Conservation (phyloP, 345 rosid genomes). For the Psidium guajava region DNA sequence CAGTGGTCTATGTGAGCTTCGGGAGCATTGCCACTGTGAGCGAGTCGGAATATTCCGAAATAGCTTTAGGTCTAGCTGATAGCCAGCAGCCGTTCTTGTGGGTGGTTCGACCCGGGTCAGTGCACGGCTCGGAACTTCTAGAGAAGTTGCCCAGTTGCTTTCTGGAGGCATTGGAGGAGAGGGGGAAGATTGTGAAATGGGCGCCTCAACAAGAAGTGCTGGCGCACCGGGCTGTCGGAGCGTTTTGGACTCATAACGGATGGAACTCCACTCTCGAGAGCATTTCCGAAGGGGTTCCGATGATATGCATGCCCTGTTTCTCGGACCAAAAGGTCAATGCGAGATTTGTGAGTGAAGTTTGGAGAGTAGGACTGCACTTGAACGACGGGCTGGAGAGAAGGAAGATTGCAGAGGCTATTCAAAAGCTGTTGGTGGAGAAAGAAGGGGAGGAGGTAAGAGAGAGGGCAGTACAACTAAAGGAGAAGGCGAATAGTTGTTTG, state of each 20-base stretch:
- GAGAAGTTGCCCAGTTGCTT: not conserved
- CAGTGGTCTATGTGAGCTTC: conserved; percentile 51
- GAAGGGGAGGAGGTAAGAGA: conserved; percentile 29
- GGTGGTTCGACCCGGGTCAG: conserved; percentile 43
- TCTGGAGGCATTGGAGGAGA: conserved; percentile 14
- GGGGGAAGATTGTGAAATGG: conserved; percentile 55
- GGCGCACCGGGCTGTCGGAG: conserved; percentile 41
- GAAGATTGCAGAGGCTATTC: conserved; percentile 26
- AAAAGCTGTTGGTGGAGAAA: conserved; percentile 16
- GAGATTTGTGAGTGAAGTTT: conserved; percentile 31
- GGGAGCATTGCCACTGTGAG: conserved; percentile 39
- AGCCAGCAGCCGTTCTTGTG: conserved; percentile 45
- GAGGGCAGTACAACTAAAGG: conserved; percentile 17
- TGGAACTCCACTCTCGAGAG: conserved; percentile 72
- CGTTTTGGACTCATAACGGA: conserved; percentile 57
- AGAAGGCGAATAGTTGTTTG: conserved; percentile 19
- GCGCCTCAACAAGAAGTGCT: conserved; percentile 55
- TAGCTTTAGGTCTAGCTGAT: conserved; percentile 47
- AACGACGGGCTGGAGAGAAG: conserved; percentile 22
- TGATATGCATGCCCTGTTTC: conserved; percentile 62
- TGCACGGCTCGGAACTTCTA: not conserved
- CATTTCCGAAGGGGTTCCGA: conserved; percentile 53
- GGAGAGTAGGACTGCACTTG: conserved; percentile 43
- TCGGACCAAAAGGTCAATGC: conserved; percentile 52
- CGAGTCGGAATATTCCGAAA: conserved; percentile 25